Percentiles rank a stretch among this genome's conserved stretches.
These are phyloP conservation scores for Aspergillus haitiensis DNA, from an alignment of 495 filamentous ascomycete genomes.

Conservation along the genomic window DNA sequence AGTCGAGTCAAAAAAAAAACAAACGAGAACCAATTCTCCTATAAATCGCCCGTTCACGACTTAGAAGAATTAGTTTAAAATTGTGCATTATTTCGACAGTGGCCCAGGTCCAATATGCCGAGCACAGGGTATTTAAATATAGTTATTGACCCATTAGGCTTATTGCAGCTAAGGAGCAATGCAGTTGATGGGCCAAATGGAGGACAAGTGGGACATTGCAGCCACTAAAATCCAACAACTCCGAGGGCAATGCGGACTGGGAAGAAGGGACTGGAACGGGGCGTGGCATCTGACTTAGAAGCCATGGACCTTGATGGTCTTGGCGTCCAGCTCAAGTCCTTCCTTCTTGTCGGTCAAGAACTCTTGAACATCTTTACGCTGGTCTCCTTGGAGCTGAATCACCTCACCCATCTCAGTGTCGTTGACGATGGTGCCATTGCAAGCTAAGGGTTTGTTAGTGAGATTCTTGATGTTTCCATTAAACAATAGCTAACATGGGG, in stretches of 20 bases:
- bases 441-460: conserved; percentile 59
- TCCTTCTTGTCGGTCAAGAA: conserved; percentile 95
- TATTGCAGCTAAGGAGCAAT: conserved; percentile 26
- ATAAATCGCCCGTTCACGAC: conserved; percentile 25
- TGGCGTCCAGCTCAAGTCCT: conserved; percentile 85
- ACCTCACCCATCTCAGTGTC: conserved; percentile 98
- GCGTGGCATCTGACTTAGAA: conserved; percentile 52
- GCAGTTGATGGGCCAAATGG: conserved; percentile 25
- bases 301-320: conserved; percentile 88
- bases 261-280: conserved; percentile 48
- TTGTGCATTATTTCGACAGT: conserved; percentile 36
- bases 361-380: conserved; percentile 97
- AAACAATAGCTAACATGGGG: conserved; percentile 5
- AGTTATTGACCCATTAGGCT: conserved; percentile 22
- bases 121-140: conserved; percentile 33
- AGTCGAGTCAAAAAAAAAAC: conserved; percentile 27
- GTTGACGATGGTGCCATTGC: conserved; percentile 99
- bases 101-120: conserved; percentile 41
- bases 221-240: conserved; percentile 39
- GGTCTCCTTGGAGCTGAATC: conserved; percentile 98
- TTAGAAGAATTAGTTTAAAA: conserved; percentile 24
- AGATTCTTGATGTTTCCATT: not conserved
- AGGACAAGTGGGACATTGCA: conserved; percentile 29
- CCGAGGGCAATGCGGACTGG: conserved; percentile 43
- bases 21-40: conserved; percentile 29